Base-by-base conservation (phyloP, 169 alveolate species). In the Eimeria mitis region DNA sequence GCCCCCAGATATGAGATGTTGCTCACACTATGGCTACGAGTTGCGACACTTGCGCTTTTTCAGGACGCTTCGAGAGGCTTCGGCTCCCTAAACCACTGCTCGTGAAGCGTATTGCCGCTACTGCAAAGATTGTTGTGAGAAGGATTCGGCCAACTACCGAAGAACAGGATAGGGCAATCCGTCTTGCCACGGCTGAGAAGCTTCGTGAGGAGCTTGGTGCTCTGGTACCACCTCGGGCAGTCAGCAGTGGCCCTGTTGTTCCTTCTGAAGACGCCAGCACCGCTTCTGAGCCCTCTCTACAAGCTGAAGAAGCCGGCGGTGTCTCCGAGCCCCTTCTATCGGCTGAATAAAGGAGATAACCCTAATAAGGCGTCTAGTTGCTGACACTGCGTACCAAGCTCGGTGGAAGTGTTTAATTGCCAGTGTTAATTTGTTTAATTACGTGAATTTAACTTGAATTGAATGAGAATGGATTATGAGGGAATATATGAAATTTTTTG, bases 61-160 rank as follows among this genome's bases (percentile, higher is more conserved):
- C 91, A 85, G 91, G 91, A 49, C 59, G 28, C 61, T 85, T 34
- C 79, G 78, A 56, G 79, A 85, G 91, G 79, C 59, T 25, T 28
- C 44, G 91, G 49, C 34, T 85, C 47, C 91, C 91, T 23, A 85
- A 85, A 25, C 59, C 59, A 37, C 37, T 85, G 61, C 65, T 85
- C 34, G 4, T 85, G 19, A 85, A 85, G 79, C 91, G 91, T 59
- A 31, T 56, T 21, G 56, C 79, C 21, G 78, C 79, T 31, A 21
- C 73, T 37, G 61, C 91, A 19, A 85, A 85, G 79, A 59, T 59
- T 2, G 40, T 85, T 0, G 75, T 56, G 63, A 52, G 40, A 61
- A 11, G 61, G 63, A 37, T 61, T 21, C 44, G 59, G 31, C 59
- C 63, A 42, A 49, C 59, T 85, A 7, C 63, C 79, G 63, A 85